Base-by-base conservation (phyloP, 1,284 basidiomycete species). In the Lentinus polychrous region DNA sequence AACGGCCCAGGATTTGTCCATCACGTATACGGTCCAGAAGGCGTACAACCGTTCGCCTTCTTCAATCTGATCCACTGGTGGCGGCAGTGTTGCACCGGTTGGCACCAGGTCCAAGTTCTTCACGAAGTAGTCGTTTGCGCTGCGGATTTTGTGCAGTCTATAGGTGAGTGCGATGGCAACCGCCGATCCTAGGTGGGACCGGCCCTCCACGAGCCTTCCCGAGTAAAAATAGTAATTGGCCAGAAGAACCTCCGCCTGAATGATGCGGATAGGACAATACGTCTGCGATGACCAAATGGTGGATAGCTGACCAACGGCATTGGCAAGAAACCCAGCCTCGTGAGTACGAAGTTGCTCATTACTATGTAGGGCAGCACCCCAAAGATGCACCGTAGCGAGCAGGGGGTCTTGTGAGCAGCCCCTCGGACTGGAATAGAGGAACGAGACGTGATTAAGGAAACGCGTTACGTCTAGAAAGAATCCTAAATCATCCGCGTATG, bases 21-120 rank as follows among this genome's bases (percentile, higher is more conserved):
- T 62, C 49, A 76, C 73, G 60, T 79, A 86, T 10, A 83, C 80
- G 53, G 80, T 76, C 84, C 84, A 87, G 53, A 87, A 87, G 1
- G 81, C 73, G 27, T 79, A 63, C 45, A 84, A 78, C 33, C 80
- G 70, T 57, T 86, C 82, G 46, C 76, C 81, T 42, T 79, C 75
- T 50, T 78, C 74, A 31, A 78, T 60, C 7, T 54, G 55, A 50
- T 76, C 70, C 14, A 56, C 48, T 0, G 73, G 63, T 0, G 63
- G 60, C 3, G 67, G 63, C 20, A 74, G 57, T 10, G 48, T 48
- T 1, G 57, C 38, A 23, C 47, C 51, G 4, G 23, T 24, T 8
- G 39, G 46, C 3, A 55, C 41, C 8, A 50, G 52, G 41, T 54
- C 38, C 41, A 52, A 42, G 40, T 49, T 55, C 43, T 31, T 46